Base-by-base conservation (phyloP, 2,329 filamentous ascomycete genomes). In the Pezicula carpinea region DNA sequence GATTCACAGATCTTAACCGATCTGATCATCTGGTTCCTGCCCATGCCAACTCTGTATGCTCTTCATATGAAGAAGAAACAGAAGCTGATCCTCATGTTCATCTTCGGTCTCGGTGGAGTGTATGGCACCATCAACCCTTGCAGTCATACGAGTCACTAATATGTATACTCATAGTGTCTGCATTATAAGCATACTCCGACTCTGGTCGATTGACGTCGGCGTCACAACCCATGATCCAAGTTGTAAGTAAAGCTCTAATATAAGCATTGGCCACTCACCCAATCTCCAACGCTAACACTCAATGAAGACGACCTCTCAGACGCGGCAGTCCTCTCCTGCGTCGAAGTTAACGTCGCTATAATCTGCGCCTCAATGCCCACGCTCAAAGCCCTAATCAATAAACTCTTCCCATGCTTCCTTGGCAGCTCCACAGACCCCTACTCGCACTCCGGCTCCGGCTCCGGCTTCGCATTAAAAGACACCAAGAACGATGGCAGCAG, bases 51-150 rank as follows among this genome's bases (percentile, higher is more conserved):
- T 23, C 26, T 40, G 15, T 40, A 22, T 19, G 22, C 19, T 13
- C 22, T 40, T 15, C 38, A 40, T 14, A 22, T 40, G 18, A 19
- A 19, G n/a, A 40, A 15, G 14, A 23, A 14, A 22, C 38, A 40
- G n/a, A 40, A 40, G 22, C 4, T 40, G 19, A 23, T n/a, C 7
- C 38, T 40, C 5, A 26, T 40, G 18, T n/a, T 15, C n/a, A 40
- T 40, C 22, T 40, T 40, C 38, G 38, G 38, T 13, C 18, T 40
- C 22, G 38, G 38, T 40, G 38, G 38, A 40, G 7, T 40, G 38
- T 40, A 40, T n/a, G 19, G 5, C 5, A 5, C n/a, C 38, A 11
- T 39, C 3, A 21, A 6, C 22, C 10, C n/a, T 15, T 22, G 14
- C 11, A 40, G 8, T 40, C 26, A 5, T 23, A 26, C 10, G 4